Conservation (phyloP, 2,329 filamentous ascomycete species). For the Dactylellina sp. region DNA sequence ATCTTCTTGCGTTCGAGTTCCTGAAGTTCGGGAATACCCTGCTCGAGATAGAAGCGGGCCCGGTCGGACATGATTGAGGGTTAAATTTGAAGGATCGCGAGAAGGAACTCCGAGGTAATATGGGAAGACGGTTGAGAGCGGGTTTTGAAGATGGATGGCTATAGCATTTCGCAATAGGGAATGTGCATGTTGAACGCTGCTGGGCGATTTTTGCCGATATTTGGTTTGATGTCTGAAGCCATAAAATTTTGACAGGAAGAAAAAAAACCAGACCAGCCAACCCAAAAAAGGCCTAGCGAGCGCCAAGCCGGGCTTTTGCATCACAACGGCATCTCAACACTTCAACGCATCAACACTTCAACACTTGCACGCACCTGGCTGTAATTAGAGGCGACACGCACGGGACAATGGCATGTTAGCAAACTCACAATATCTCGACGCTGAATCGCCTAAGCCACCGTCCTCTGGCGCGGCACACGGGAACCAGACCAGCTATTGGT, state of each 20-base stretch:
- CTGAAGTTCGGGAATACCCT: conserved; percentile 88
- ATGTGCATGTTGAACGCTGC: not conserved
- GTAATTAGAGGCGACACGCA: too few species aligned
- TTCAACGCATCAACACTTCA: conserved; percentile 9
- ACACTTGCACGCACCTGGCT: too few species aligned
- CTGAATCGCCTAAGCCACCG: too few species aligned
- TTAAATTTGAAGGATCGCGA: conserved; percentile 6
- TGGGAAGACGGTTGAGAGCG: not conserved
- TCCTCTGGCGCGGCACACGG: too few species aligned
- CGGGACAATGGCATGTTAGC: too few species aligned
- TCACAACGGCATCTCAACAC: conserved; percentile 24
- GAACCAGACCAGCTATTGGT: too few species aligned
- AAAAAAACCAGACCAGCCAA: not conserved
- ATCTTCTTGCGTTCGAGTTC: conserved; percentile 93
- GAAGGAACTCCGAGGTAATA: not conserved
- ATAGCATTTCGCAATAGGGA: not conserved
- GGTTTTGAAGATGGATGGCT: not conserved
- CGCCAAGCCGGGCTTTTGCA: conserved; percentile 12
- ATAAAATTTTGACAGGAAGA: conserved; percentile 28
- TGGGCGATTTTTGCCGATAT: conserved; percentile 1
- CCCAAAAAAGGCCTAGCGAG: conserved; percentile 5
- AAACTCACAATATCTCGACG: too few species aligned
- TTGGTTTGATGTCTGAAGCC: not conserved
- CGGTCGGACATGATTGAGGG: conserved; percentile 79
- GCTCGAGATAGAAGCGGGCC: conserved; percentile 93